A percentile compares a stretch with the other conserved stretches of the same genome.
Evolutionary conservation across 306 rosid species (phyloP).

Genomic region (Pachyrhizus erosus): DNA sequence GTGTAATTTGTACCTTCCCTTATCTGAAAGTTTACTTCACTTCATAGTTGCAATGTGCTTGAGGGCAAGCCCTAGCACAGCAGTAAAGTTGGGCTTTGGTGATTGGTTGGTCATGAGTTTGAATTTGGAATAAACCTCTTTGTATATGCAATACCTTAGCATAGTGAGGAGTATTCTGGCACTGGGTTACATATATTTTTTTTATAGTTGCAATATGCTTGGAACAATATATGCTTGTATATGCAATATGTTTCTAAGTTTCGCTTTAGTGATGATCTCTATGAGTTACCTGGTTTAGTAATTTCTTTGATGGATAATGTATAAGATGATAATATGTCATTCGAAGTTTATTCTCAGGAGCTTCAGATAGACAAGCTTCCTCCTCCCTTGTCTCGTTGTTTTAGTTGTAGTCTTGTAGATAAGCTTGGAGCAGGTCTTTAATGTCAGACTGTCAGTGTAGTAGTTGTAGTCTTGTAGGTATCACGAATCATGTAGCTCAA

Average conservation of each 20-base stretch:
- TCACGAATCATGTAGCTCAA: slow-evolving; percentile 30
- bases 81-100: too few species aligned
- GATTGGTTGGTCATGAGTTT: too few species aligned
- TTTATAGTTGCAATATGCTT: neutral
- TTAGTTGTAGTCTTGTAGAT: slow-evolving; percentile 21
- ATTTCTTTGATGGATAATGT: neutral
- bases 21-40: neutral
- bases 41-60: neutral
- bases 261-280: slow-evolving; percentile 17
- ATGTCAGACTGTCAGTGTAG: too few species aligned
- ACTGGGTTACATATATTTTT: too few species aligned
- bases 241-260: slow-evolving; percentile 26
- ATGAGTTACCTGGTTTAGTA: slow-evolving; percentile 24
- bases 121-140: too few species aligned
- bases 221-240: too few species aligned
- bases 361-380: neutral
- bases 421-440: too few species aligned
- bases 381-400: neutral
- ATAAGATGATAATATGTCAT: slow-evolving; percentile 4
- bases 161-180: too few species aligned
- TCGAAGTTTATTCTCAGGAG: neutral
- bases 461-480: neutral
- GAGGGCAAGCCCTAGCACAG: neutral
- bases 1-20: neutral
- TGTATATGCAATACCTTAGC: too few species aligned